Conservation (phyloP, 2,329 filamentous ascomycete genomes). For the Botrytis hyacinthi region DNA sequence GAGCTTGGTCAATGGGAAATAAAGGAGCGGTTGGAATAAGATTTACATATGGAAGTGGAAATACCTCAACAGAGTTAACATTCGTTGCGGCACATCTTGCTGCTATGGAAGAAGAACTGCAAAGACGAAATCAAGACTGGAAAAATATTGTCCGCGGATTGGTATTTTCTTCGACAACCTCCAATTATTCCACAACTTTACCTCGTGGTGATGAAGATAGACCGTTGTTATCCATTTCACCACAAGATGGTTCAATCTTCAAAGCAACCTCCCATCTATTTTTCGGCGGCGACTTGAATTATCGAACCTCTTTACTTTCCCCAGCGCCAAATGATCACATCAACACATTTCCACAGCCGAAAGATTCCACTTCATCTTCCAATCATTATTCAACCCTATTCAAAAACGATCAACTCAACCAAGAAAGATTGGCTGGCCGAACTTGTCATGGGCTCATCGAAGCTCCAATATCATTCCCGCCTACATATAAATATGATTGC, state of each 20-base stretch:
- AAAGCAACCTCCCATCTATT: constrained; percentile 75
- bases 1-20: constrained; percentile 85
- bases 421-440: constrained; percentile 65
- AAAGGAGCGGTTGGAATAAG: constrained; percentile 87
- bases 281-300: constrained; percentile 90
- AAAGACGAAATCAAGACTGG: constrained; percentile 84
- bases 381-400: constrained; percentile 68
- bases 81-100: constrained; percentile 88
- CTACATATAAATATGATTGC: constrained; percentile 85
- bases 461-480: constrained; percentile 72
- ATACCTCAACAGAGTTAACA: constrained; percentile 62
- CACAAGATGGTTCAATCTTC: constrained; percentile 63
- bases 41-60: constrained; percentile 53
- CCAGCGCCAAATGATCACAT: constrained; percentile 57
- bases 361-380: constrained; percentile 49
- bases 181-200: constrained; percentile 24
- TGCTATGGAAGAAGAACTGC: constrained; percentile 77
- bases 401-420: constrained; percentile 72
- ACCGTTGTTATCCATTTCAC: constrained; percentile 44
- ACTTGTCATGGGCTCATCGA: constrained; percentile 79
- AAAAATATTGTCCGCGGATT: constrained; percentile 75
- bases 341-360: constrained; percentile 59
- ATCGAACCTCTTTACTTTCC: constrained; percentile 70
- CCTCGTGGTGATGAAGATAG: constrained; percentile 39
- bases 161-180: constrained; percentile 60